phyloP scores from a whole-genome alignment of 176 grass and related monocot genomes.

The Chrysopogon serrulatus region DNA sequence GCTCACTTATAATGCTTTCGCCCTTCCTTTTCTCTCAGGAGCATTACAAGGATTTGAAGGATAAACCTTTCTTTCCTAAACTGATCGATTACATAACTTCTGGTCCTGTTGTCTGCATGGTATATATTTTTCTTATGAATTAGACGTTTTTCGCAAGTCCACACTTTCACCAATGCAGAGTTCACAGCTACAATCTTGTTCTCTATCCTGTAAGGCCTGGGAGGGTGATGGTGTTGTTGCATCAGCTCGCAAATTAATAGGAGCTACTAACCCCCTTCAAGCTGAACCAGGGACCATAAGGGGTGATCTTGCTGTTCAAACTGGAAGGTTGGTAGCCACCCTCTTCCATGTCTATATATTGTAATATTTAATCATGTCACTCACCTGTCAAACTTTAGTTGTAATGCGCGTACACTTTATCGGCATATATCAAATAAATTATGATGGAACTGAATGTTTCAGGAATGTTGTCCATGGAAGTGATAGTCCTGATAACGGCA shows the following conservation, averaged over 20 bases:
- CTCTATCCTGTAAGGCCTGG: conserved; percentile 65
- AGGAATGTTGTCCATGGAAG: conserved; percentile 99
- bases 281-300: conserved; percentile 93
- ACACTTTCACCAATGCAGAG: neutral
- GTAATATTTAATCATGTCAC: neutral
- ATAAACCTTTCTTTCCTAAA: conserved; percentile 74
- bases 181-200: neutral
- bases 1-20: neutral
- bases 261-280: conserved; percentile 93
- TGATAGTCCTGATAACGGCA: conserved; percentile 90
- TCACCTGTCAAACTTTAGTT: neutral
- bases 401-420: neutral
- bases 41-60: conserved; percentile 95
- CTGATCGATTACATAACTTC: conserved; percentile 90
- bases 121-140: conserved; percentile 28
- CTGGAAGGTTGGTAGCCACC: conserved; percentile 55
- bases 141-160: neutral
- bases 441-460: conserved; percentile 25
- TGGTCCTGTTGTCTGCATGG: conserved; percentile 98
- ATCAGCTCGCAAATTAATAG: conserved; percentile 91
- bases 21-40: conserved; percentile 49
- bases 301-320: conserved; percentile 97
- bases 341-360: conserved; percentile 18
- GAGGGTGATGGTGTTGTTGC: conserved; percentile 87
- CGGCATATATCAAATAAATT: neutral